Evolutionary conservation across 1,284 basidiomycete genomes (phyloP).

Genomic region (Leucoagaricus sp.): DNA sequence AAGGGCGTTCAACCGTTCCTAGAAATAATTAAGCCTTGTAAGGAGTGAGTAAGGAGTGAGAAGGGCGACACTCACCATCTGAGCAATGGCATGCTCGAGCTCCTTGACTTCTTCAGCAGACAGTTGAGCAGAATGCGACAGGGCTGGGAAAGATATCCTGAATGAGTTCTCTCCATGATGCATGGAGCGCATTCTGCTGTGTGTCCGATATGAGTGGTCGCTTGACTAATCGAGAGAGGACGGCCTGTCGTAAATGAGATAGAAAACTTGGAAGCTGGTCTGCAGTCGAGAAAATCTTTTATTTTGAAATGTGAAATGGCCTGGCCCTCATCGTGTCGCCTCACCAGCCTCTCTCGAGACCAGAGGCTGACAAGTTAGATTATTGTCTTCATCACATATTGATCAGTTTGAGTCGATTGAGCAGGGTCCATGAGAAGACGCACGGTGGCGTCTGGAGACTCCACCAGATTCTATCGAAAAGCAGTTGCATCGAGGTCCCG

Average conservation of each 20-base stretch:
- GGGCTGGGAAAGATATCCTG: constrained; percentile 3
- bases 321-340: neutral
- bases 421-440: neutral
- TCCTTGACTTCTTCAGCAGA: neutral
- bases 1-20: constrained; percentile 8
- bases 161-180: neutral
- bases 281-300: neutral
- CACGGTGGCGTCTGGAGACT: neutral
- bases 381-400: neutral
- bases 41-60: neutral
- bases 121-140: neutral
- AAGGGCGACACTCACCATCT: neutral
- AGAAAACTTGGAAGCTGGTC: neutral
- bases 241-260: neutral
- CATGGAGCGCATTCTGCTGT: neutral
- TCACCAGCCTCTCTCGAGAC: neutral
- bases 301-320: neutral
- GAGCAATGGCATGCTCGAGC: neutral
- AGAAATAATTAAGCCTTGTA: too few species aligned
- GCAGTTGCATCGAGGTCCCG: too few species aligned
- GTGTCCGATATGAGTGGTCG: neutral
- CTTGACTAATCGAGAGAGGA: neutral
- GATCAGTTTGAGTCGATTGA: neutral
- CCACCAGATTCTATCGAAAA: too few species aligned
- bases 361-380: neutral